These are phyloP conservation scores for Saccharomyces hybrid DNA, from an alignment of 1,139 yeast genomes.

Conservation along the genomic window DNA sequence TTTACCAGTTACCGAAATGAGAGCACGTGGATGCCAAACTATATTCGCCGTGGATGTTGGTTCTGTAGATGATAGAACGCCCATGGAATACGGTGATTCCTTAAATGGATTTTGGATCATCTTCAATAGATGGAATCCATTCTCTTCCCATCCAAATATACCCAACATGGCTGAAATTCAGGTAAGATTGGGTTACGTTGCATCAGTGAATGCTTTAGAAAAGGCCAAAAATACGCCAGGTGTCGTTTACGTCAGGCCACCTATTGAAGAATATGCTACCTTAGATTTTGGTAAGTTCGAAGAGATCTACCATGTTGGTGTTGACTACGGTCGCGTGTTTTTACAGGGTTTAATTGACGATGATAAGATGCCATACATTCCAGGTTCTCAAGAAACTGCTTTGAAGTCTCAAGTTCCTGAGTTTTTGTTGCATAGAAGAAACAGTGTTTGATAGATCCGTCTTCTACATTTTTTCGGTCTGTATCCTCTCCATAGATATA, in stretches of 20 bases:
- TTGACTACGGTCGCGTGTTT: slow-evolving; percentile 60
- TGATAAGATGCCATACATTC: slow-evolving; percentile 54
- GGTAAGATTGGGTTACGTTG: slow-evolving; percentile 85
- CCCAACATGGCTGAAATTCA: slow-evolving; percentile 96
- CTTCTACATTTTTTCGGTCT: not conserved
- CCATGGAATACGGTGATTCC: slow-evolving; percentile 89
- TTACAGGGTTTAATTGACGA: slow-evolving; percentile 47
- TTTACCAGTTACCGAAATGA: slow-evolving; percentile 88
- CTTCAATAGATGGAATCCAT: slow-evolving; percentile 84
- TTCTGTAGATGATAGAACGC: slow-evolving; percentile 84
- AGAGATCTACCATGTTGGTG: slow-evolving; percentile 78
- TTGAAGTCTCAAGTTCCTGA: slow-evolving; percentile 16
- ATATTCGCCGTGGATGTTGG: slow-evolving; percentile 96
- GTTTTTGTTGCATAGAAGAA: slow-evolving; percentile 45
- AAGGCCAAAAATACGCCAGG: slow-evolving; percentile 80
- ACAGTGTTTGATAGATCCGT: slow-evolving; percentile 41
- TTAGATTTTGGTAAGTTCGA: slow-evolving; percentile 88
- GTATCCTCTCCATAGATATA: not conserved
- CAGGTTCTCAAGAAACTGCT: slow-evolving; percentile 37
- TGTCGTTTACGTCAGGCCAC: slow-evolving; percentile 87
- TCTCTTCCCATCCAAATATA: slow-evolving; percentile 76
- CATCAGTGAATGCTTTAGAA: slow-evolving; percentile 89
- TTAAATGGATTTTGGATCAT: slow-evolving; percentile 89
- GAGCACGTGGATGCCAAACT: slow-evolving; percentile 74
- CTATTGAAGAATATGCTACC: slow-evolving; percentile 86